These are phyloP conservation scores for Zygotorulaspora danielsina DNA, from an alignment of 805 yeast species.

Conservation along the genomic window DNA sequence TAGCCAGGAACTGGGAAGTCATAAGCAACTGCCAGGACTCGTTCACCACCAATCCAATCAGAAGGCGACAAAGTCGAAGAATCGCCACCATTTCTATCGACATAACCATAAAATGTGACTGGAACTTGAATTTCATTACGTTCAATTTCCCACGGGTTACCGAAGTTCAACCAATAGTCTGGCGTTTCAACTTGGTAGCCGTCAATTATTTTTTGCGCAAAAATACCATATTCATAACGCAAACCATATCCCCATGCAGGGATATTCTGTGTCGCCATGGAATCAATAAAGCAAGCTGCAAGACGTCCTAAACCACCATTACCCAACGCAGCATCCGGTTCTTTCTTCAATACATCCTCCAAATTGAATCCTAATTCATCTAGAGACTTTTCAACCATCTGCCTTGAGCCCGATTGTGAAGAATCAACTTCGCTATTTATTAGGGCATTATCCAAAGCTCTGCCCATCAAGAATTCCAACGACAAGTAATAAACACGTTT, in stretches of 20 bases:
- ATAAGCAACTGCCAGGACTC: conserved; percentile 83
- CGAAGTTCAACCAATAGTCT: conserved; percentile 85
- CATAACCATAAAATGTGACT: conserved; percentile 83
- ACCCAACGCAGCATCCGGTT: conserved; percentile 92
- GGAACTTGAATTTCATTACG: conserved; percentile 84
- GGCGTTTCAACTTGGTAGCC: conserved; percentile 95
- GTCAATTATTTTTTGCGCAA: conserved; percentile 80
- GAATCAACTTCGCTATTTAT: conserved; percentile 60
- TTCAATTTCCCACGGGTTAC: conserved; percentile 92
- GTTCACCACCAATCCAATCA: conserved; percentile 86
- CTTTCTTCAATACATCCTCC: conserved; percentile 80
- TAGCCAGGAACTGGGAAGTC: conserved; percentile 94
- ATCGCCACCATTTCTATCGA: conserved; percentile 47
- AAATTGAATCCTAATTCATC: conserved; percentile 78
- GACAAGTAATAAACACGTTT: conserved; percentile 85
- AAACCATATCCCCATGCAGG: conserved; percentile 97
- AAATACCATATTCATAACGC: conserved; percentile 90
- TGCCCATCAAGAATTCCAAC: conserved; percentile 87
- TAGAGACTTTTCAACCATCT: conserved; percentile 50
- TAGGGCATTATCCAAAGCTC: conserved; percentile 91
- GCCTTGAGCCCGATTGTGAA: conserved; percentile 39
- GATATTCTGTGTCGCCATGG: conserved; percentile 77
- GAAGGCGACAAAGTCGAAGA: conserved; percentile 51
- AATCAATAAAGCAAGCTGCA: conserved; percentile 92
- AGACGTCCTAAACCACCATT: conserved; percentile 93